These are phyloP conservation scores for Rutstroemia sp. DNA, from an alignment of 2,329 filamentous ascomycete genomes.

Conservation along the genomic window DNA sequence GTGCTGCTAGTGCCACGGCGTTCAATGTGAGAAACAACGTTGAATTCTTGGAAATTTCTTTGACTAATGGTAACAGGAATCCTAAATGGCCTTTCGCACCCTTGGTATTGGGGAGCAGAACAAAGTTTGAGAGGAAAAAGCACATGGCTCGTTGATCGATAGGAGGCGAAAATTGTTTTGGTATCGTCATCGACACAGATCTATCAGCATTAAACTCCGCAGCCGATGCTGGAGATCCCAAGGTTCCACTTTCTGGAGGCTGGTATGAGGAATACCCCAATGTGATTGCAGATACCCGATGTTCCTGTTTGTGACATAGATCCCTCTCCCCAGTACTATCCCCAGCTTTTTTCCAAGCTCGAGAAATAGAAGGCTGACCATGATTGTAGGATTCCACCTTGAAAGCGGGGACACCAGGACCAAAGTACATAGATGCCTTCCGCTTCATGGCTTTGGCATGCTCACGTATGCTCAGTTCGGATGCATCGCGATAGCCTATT, in stretches of 20 bases:
- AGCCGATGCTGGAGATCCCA: too few species aligned
- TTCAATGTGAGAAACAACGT: constrained; percentile 42
- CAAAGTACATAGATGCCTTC: background rate
- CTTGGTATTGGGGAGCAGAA: constrained; percentile 44
- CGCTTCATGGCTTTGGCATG: background rate
- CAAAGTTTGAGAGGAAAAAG: constrained; percentile 52
- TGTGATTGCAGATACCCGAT: too few species aligned
- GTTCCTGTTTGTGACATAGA: too few species aligned
- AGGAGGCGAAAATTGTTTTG: constrained; percentile 36
- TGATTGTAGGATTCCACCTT: background rate
- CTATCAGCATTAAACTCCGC: too few species aligned
- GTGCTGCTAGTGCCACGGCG: constrained; percentile 49
- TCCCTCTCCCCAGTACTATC: background rate
- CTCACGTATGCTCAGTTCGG: background rate
- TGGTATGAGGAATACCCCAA: too few species aligned
- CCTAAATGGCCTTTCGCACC: constrained; percentile 47
- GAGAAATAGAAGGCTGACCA: background rate
- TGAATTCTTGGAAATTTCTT: constrained; percentile 32
- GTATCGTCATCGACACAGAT: constrained; percentile 15
- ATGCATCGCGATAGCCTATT: background rate
- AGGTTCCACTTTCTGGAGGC: too few species aligned
- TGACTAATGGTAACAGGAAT: constrained; percentile 47
- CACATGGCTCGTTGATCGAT: constrained; percentile 46
- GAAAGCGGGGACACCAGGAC: background rate
- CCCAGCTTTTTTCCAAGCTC: background rate